These are phyloP conservation scores for Scheffersomyces stambukii DNA, from an alignment of 1,139 yeast genomes.

Conservation along the genomic window DNA sequence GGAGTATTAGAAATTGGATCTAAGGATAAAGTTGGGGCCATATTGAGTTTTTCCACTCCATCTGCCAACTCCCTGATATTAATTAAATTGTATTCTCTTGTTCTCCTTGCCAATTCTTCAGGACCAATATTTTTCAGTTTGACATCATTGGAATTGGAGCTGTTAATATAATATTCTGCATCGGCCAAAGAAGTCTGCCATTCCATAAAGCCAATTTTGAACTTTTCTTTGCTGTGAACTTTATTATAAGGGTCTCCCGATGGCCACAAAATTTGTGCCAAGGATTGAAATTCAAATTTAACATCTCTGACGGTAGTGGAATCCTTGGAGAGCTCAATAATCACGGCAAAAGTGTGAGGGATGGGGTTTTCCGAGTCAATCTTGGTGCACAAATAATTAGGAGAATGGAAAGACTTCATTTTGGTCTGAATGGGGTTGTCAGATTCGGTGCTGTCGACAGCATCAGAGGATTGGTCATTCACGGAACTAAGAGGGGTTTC, in stretches of 20 bases:
- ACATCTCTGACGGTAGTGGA: constrained; percentile 23
- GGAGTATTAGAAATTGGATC: constrained; percentile 3
- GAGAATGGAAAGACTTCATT: constrained; percentile 23
- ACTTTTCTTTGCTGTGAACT: constrained; percentile 39
- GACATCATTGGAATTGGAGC: constrained; percentile 32
- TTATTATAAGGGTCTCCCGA: constrained; percentile 49
- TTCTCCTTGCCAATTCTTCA: constrained; percentile 32
- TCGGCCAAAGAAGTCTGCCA: constrained; percentile 45
- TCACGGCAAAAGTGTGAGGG: constrained; percentile 45
- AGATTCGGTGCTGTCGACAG: not conserved
- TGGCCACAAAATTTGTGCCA: constrained; percentile 48
- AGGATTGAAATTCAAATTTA: constrained; percentile 30
- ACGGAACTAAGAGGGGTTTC: not conserved
- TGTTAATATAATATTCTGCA: constrained; percentile 45
- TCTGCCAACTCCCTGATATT: constrained; percentile 18
- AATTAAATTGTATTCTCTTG: constrained; percentile 30
- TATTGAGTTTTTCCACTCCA: too few relatives aligned
- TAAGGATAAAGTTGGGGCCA: too few relatives aligned
- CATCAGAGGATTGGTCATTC: not conserved
- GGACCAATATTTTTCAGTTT: constrained; percentile 26
- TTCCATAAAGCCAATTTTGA: constrained; percentile 43
- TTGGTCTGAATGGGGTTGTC: not conserved
- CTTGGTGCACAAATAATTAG: constrained; percentile 37
- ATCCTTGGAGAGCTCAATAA: constrained; percentile 37
- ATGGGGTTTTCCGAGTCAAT: constrained; percentile 41